Evolutionary conservation across 257 asterid genomes (phyloP), one percentile per base, ranked within the genome.

Genomic region (Marsdenia floribunda): DNA sequence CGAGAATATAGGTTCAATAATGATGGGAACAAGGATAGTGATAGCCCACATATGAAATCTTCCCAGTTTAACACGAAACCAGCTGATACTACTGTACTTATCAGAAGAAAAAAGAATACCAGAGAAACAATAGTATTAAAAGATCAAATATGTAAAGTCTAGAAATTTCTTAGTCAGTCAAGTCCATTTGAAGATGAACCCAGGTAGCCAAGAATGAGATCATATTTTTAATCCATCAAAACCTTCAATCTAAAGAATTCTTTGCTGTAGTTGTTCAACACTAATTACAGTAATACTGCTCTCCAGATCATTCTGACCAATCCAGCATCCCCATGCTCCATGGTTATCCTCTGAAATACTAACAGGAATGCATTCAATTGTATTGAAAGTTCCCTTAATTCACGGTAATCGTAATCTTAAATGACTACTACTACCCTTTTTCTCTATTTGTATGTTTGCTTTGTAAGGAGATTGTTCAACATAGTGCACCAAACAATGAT

Each of bases 391-490:
- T 29, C 53, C 18, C 37, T 7, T n/a, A 18, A 40, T 24, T 24
- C 38, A 55, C 2, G 60, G 18, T 46, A 55, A 44, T 76, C 44
- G 49, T 9, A 24, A 59, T n/a, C 19, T 8, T 15, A 33, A 68
- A 58, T 61, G 66, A 26, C 47, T 46, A 53, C 22, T 71, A 44
- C 12, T 44, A 6, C 16, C 61, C 76, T 37, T 74, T 77, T 71
- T 80, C 84, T 72, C 73, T 65, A 57, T 71, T 72, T 81, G 84
- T 83, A 78, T 71, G 74, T 76, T 79, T 83, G 83, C 83, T 78
- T 78, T 68, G 15, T 24, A 50, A 57, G 76, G 21, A 68, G 82
- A 80, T 71, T 84, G 77, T 66, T 82, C 84, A 71, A 75, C 70
- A 70, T 77, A 87, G 86, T 78, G 84, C 35, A 84, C 84, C 88